Evolutionary conservation across 2,329 filamentous ascomycete species (phyloP), one percentile per base, ranked within the genome.

Genomic region (Laburnicola sp.): DNA sequence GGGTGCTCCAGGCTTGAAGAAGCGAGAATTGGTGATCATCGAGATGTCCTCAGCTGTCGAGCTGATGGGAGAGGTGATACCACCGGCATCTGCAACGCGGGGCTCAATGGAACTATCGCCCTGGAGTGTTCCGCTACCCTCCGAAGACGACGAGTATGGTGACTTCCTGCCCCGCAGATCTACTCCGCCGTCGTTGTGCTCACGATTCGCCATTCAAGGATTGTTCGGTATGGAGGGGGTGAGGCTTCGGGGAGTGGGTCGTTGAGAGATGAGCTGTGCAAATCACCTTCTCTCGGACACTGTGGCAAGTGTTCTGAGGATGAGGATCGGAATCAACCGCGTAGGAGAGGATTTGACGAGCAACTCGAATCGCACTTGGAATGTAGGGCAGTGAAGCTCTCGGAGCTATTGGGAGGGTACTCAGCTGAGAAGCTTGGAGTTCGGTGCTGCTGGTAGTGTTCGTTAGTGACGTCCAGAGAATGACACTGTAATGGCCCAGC

Each of bases 121-220:
- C 7, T 46, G 43, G 4, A 54, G 47, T n/a, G 51, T 54, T 10
- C 21, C 7, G 16, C 45, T 53, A 16, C 38, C 45, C 16, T 45
- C 41, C 6, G 50, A 48, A 11, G 50, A 48, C 8, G 50, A 45
- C 25, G 45, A 36, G 23, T 21, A 21, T 22, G 45, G n/a, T 9
- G 38, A 36, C 1, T 28, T 26, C n/a, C 25, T 31, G n/a, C 26
- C 39, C 22, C 10, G 34, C 28, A 45, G 22, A 3, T 28, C 32
- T 2, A 41, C 41, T 11, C 45, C 45, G 5, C 45, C 39, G 11
- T 16, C 10, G 5, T 21, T 22, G n/a, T 44, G 26, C 2, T 39
- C n/a, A n/a, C 11, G 39, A 26, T 38, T 25, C 2, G 49, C 49
- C 49, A 51, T 51, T 44, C 39, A 39, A 42, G 9, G 7, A 28